Evolutionary conservation across 2,329 filamentous ascomycete species (phyloP).

Genomic region (Ophiocordyceps robertsii): DNA sequence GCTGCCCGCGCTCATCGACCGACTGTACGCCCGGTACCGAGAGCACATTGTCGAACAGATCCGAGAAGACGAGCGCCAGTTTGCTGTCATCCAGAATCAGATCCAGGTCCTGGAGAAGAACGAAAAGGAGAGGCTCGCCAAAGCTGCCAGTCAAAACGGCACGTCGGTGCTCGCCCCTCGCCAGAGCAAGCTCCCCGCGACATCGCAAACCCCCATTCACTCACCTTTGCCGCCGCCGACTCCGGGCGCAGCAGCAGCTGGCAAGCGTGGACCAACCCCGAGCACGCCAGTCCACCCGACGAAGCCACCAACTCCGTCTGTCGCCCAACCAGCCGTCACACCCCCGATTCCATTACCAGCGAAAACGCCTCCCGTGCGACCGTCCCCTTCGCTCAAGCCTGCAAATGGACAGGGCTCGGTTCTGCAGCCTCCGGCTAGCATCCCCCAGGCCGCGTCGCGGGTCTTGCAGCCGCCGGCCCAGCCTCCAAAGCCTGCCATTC

Average conservation of each 20-base stretch:
- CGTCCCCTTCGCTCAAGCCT: constrained; percentile 16
- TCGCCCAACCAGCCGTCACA: constrained; percentile 11
- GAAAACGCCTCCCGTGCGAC: constrained; percentile 14
- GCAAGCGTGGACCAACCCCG: constrained; percentile 13
- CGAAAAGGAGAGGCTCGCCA: constrained; percentile 22
- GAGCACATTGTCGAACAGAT: constrained; percentile 58
- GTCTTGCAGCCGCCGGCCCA: constrained; percentile 18
- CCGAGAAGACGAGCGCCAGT: constrained; percentile 57
- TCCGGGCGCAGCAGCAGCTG: constrained; percentile 8
- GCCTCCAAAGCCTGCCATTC: constrained; percentile 16
- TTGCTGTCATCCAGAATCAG: constrained; percentile 50
- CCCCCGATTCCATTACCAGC: constrained; percentile 14
- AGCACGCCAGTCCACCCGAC: constrained; percentile 22
- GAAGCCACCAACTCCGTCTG: constrained; percentile 13
- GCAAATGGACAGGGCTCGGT: constrained; percentile 15
- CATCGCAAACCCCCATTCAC: constrained; percentile 11
- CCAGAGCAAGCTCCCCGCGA: constrained; percentile 14
- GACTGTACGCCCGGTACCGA: constrained; percentile 64
- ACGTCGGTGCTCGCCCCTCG: constrained; percentile 18
- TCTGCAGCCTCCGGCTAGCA: constrained; percentile 22
- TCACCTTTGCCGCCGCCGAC: constrained; percentile 10
- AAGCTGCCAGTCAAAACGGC: constrained; percentile 20
- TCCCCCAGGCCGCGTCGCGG: constrained; percentile 16
- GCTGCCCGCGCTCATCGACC: constrained; percentile 56
- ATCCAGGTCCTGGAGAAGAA: constrained; percentile 51